Base-by-base conservation (phyloP, 768 basidiomycete genomes). In the Russula compacta region DNA sequence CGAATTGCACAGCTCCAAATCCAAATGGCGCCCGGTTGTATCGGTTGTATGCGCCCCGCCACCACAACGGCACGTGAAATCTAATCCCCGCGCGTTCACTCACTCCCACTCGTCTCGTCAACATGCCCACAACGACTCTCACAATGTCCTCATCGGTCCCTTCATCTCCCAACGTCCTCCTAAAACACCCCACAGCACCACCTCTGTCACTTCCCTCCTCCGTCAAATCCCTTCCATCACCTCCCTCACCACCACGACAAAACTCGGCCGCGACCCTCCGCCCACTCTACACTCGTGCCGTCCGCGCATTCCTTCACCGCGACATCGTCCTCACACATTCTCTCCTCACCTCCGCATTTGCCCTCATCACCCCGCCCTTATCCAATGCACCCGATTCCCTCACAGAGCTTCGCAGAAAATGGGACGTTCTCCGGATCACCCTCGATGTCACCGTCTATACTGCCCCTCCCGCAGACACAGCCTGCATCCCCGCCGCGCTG, bases 351-450 rank as follows among this genome's bases (percentile, higher is more conserved):
- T 82, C 87, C 8, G 90, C 89, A 0, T 89, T 91, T 70, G 69
- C 80, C 9, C 72, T 88, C 36, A 68, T 93, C 14, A 53, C 67
- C 2, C 70, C 74, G 1, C 63, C 77, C 69, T 15, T 75, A 77
- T 46, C 82, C 75, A 6, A 64, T 24, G 35, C 67, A 3, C 75
- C 83, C 4, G 75, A 78, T 58, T 73, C 79, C 21, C 75, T 83
- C 61, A 60, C 69, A 9, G 65, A 68, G 5, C 74, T 77, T 51
- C 82, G 90, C 17, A 78, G 84, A 58, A 92, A 91, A 74, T 93
- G 91, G 91, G 90, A 93, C 68, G 83, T 93, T 58, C 83, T 93
- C 7, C 81, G 91, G 29, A 86, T 93, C 64, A 92, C 89, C 0
- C 79, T 91, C 57, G 89, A 92, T 69, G 82, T 85, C 1, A 89